These are phyloP conservation scores for Syncephalastrum racemosum DNA, from an alignment of 371 early-diverging fungal species.

Conservation along the genomic window DNA sequence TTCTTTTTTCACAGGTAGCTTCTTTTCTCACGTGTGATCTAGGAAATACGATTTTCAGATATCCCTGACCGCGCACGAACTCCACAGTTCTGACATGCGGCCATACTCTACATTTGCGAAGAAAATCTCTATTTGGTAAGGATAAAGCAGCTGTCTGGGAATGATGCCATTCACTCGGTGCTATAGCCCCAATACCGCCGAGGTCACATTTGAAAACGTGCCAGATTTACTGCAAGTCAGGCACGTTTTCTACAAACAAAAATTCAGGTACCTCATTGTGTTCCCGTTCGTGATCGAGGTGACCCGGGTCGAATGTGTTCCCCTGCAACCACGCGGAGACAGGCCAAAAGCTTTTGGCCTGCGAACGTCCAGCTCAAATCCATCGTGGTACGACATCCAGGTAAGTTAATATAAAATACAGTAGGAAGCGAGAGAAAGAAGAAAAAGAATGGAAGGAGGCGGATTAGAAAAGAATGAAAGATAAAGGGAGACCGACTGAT, in stretches of 20 bases:
- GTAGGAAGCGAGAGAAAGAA: too few relatives aligned
- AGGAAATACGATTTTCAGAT: slow-evolving; percentile 48
- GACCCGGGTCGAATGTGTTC: slow-evolving; percentile 36
- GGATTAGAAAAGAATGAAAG: too few relatives aligned
- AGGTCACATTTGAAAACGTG: slow-evolving; percentile 46
- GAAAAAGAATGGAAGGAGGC: too few relatives aligned
- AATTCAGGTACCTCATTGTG: slow-evolving; percentile 26
- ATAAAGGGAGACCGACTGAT: too few relatives aligned
- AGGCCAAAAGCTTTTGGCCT: too few relatives aligned
- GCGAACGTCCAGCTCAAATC: too few relatives aligned
- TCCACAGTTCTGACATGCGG: slow-evolving; percentile 36
- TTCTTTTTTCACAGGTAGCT: too few relatives aligned
- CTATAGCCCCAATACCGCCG: slow-evolving; percentile 30
- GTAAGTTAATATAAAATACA: too few relatives aligned
- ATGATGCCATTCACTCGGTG: neutral
- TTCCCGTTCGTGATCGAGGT: slow-evolving; percentile 42
- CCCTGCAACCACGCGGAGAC: slow-evolving; percentile 15
- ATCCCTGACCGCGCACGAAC: slow-evolving; percentile 22
- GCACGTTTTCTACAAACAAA: slow-evolving; percentile 31
- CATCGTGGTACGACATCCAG: too few relatives aligned
- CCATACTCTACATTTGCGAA: slow-evolving; percentile 49
- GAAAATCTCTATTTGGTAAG: slow-evolving; percentile 42
- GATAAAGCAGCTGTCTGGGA: neutral
- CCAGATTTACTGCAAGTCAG: slow-evolving; percentile 38
- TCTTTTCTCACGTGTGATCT: neutral